These are phyloP conservation scores for Pholiota conissans DNA, from an alignment of 768 basidiomycete species.

Conservation along the genomic window DNA sequence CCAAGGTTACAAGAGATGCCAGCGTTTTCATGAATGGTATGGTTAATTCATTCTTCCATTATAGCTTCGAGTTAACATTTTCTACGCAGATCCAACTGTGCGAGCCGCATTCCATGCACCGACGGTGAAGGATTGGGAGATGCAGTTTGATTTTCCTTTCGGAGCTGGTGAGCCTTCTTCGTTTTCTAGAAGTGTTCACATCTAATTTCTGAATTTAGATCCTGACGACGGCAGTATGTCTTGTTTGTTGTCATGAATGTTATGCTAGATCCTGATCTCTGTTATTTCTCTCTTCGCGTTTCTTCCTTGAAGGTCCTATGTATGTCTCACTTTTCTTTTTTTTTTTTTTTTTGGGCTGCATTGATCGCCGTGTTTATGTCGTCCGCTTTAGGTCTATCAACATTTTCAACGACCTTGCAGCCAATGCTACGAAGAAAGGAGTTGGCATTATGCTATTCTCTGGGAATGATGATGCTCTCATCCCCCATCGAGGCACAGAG, in stretches of 20 bases:
- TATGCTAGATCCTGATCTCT: not conserved
- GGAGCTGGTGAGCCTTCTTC: slow-evolving; percentile 24
- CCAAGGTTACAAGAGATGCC: slow-evolving; percentile 49
- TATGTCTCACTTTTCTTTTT: slow-evolving; percentile 9
- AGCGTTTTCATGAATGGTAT: slow-evolving; percentile 64
- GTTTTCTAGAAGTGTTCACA: not conserved
- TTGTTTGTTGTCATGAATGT: not conserved
- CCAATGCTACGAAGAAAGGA: slow-evolving; percentile 54
- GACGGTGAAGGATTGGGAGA: slow-evolving; percentile 49
- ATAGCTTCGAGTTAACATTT: not conserved
- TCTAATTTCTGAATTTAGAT: slow-evolving; percentile 7
- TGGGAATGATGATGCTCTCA: slow-evolving; percentile 68
- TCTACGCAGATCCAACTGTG: slow-evolving; percentile 48
- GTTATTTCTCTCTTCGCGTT: not conserved
- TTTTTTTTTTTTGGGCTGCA: not conserved
- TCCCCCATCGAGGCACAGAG: slow-evolving; percentile 65
- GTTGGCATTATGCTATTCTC: slow-evolving; percentile 62
- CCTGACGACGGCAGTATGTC: slow-evolving; percentile 35
- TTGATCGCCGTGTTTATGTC: not conserved
- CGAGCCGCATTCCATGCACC: slow-evolving; percentile 69
- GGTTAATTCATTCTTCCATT: slow-evolving; percentile 9
- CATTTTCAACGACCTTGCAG: slow-evolving; percentile 65
- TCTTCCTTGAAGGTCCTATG: slow-evolving; percentile 13
- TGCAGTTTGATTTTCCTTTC: slow-evolving; percentile 38
- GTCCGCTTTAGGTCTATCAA: slow-evolving; percentile 49